A percentile compares a stretch with the other conserved stretches of the same genome.
Evolutionary conservation across 2,329 filamentous ascomycete genomes (phyloP).

Genomic region (Xylariaceae sp.): DNA sequence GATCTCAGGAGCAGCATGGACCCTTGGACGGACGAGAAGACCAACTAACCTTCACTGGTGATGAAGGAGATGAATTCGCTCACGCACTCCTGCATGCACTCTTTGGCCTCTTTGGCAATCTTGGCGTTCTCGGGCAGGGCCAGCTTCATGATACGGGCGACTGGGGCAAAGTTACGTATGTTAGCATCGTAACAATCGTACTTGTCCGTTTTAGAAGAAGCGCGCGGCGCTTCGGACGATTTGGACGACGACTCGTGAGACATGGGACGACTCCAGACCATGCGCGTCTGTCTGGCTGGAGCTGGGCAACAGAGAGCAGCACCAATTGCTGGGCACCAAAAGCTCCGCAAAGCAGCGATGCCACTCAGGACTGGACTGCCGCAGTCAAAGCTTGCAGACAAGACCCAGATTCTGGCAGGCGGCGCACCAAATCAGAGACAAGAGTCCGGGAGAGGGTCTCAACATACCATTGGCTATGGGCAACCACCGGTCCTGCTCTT

Average conservation of each 20-base stretch:
- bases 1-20: not conserved
- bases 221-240: slow-evolving; percentile 41
- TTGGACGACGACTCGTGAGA: slow-evolving; percentile 49
- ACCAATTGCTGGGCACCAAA: slow-evolving; percentile 28
- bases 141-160: slow-evolving; percentile 98
- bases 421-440: slow-evolving; percentile 45
- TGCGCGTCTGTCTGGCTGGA: slow-evolving; percentile 31
- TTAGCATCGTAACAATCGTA: slow-evolving; percentile 71
- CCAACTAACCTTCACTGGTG: slow-evolving; percentile 95
- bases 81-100: slow-evolving; percentile 99
- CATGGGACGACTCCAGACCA: slow-evolving; percentile 39
- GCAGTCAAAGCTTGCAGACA: slow-evolving; percentile 22
- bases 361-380: slow-evolving; percentile 29
- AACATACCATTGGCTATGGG: slow-evolving; percentile 99
- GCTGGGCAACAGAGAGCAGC: slow-evolving; percentile 32
- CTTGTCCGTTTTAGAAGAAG: slow-evolving; percentile 41
- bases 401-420: slow-evolving; percentile 29
- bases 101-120: slow-evolving; percentile 97
- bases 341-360: slow-evolving; percentile 39
- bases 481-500: slow-evolving; percentile 99
- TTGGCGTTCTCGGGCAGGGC: slow-evolving; percentile 97
- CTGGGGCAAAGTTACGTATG: slow-evolving; percentile 89
- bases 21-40: slow-evolving; percentile 1
- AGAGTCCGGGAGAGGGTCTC: slow-evolving; percentile 27
- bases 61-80: slow-evolving; percentile 99